Conservation (phyloP, 345 rosid species). For the Streptanthus diversifolius region DNA sequence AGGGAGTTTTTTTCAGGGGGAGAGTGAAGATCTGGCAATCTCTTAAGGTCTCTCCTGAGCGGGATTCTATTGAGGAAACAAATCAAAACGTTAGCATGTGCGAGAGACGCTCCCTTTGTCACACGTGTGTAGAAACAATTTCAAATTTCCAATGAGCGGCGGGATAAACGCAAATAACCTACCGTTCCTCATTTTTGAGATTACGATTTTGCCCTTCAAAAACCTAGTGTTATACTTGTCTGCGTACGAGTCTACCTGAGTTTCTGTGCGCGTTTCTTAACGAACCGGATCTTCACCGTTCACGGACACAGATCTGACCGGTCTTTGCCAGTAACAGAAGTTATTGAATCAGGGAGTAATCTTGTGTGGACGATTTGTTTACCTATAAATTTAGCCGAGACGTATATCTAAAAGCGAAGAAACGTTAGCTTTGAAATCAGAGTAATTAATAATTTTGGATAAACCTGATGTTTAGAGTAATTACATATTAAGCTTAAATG, state of each 20-base stretch:
- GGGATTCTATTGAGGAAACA: constrained; percentile 27
- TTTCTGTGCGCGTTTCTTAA: neutral
- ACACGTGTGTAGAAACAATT: neutral
- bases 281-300: neutral
- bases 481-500: neutral
- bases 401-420: neutral
- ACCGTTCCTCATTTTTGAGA: neutral
- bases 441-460: neutral
- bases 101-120: neutral
- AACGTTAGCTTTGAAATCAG: neutral
- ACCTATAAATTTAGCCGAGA: neutral
- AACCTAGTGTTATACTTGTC: neutral
- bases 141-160: constrained; percentile 24
- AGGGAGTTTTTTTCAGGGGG: neutral
- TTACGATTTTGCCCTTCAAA: constrained; percentile 13
- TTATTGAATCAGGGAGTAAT: neutral
- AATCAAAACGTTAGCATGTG: constrained; percentile 19
- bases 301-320: neutral
- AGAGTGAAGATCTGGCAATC: constrained; percentile 24
- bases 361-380: neutral
- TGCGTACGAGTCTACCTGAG: neutral
- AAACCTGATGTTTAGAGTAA: neutral
- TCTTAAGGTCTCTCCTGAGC: constrained; percentile 23
- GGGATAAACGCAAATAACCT: constrained; percentile 4
- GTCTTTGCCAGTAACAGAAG: neutral